Base-by-base conservation (phyloP, 371 early-diverging fungal genomes). In the Mortierella sp. region DNA sequence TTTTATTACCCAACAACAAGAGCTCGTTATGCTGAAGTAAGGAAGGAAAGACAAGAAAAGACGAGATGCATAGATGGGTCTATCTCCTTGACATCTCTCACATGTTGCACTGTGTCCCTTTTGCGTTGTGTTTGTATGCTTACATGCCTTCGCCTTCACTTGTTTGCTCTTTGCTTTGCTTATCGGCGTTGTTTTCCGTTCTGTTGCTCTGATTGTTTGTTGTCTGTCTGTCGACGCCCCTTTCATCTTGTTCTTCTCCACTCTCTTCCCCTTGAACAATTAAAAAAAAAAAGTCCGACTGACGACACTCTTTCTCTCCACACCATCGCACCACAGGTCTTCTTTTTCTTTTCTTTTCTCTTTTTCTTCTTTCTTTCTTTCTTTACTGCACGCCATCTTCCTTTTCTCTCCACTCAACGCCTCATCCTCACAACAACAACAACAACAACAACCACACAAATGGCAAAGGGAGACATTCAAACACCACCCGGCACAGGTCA, bases 401-500 rank as follows among this genome's bases (percentile, higher is more conserved):
- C 14, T n/a, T 54, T 54, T n/a, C 54, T 54, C n/a, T n/a, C n/a
- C 53, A 24, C 31, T 28, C 51, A 51, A 13, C 51, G 16, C 9
- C 13, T 10, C 57, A 31, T n/a, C 16, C 50, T 16, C 50, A 11
- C 28, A 59, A 11, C 28, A 28, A 31, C 59, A 34, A 1, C 55
- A 57, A 11, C 13, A 61, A 61, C 59, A 59, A 28, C 26, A 31
- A 28, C 5, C 24, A 54, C 31, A 61, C 34, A 61, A 16, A 61
- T 61, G 61, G 19, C 61, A 19, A 61, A 61, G 19, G 50, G 50
- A 50, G 61, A 61, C 61, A 61, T 61, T 61, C 61, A 61, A 19
- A 76, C 86, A 16, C 82, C 86, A 31, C 64, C 77, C 24, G 86
- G 86, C 46, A 86, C 89, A 19, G 90, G 90, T 16, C 88, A 83